These are phyloP conservation scores for Fusarium dimerum DNA, from an alignment of 2,329 filamentous ascomycete genomes.

Conservation along the genomic window DNA sequence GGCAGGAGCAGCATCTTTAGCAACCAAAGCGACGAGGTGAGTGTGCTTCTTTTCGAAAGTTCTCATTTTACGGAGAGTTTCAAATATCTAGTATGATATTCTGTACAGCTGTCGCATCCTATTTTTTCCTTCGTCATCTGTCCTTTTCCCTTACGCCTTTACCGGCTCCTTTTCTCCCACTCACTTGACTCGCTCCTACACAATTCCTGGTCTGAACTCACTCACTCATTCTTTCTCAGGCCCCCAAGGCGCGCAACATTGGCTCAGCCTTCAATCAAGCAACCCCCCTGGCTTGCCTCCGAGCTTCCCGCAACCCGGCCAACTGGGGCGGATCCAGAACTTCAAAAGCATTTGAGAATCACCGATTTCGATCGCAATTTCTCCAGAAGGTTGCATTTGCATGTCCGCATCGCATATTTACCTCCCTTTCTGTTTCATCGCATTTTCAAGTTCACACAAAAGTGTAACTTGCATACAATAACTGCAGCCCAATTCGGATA, in stretches of 20 bases:
- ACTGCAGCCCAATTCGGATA: neutral
- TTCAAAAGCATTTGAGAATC: constrained; percentile 13
- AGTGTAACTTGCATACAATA: neutral
- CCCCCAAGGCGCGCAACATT: neutral
- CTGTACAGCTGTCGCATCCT: no score
- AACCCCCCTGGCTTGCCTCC: constrained; percentile 13
- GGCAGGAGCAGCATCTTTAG: neutral
- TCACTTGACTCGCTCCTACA: neutral
- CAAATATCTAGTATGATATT: no score
- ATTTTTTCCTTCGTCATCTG: no score
- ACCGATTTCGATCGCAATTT: constrained; percentile 14
- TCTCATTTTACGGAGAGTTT: no score
- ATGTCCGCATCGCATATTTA: neutral
- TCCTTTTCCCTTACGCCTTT: no score
- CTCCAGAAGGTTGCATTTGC: neutral
- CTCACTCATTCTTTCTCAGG: constrained; percentile 1
- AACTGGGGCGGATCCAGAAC: constrained; percentile 20
- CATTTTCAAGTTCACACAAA: neutral
- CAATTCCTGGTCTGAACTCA: neutral
- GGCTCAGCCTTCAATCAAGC: constrained; percentile 6
- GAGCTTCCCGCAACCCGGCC: constrained; percentile 24
- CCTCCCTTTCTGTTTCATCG: neutral
- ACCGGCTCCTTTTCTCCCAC: no score
- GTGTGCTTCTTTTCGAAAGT: no score
- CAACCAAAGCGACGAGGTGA: neutral